Percentiles rank a stretch among this genome's conserved stretches.
Conservation (phyloP, 495 filamentous ascomycete genomes). For the Daldinia grandis region DNA sequence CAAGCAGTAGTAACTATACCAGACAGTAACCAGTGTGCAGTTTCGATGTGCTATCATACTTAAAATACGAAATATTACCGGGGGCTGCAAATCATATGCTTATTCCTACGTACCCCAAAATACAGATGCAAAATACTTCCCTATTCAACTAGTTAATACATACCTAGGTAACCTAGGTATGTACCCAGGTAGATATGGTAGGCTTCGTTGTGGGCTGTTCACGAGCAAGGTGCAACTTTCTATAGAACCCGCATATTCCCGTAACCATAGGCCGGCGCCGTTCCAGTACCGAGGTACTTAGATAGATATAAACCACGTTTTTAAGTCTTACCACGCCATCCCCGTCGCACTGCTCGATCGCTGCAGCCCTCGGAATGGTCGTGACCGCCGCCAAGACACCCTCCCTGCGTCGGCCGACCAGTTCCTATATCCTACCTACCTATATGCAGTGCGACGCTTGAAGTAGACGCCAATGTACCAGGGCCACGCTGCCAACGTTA, state of each 20-base stretch:
- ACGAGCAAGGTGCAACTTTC: conserved; percentile 12
- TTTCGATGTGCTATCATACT: not conserved
- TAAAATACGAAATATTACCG: not conserved
- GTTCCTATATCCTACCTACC: conserved; percentile 28
- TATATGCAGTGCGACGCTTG: conserved; percentile 30
- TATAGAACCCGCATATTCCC: conserved; percentile 36
- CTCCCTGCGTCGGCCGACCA: conserved; percentile 17
- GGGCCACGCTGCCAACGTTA: conserved; percentile 12
- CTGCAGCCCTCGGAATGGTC: conserved; percentile 31
- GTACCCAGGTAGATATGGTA: not conserved
- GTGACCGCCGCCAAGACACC: conserved; percentile 30
- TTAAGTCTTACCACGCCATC: conserved; percentile 34
- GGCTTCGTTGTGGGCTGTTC: conserved; percentile 6
- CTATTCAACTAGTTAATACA: not conserved
- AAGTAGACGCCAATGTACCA: conserved; percentile 11
- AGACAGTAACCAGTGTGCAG: too few species aligned
- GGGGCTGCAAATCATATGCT: not conserved
- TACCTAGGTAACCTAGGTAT: too few species aligned
- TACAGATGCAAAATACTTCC: not conserved
- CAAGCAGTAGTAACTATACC: not conserved
- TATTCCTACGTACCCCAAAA: not conserved
- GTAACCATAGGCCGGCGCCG: conserved; percentile 17
- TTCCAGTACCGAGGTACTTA: not conserved
- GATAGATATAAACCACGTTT: conserved; percentile 8
- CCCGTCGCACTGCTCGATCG: conserved; percentile 27